Evolutionary conservation across 2,329 filamentous ascomycete genomes (phyloP).

Genomic region (Trichophyton rubrum): DNA sequence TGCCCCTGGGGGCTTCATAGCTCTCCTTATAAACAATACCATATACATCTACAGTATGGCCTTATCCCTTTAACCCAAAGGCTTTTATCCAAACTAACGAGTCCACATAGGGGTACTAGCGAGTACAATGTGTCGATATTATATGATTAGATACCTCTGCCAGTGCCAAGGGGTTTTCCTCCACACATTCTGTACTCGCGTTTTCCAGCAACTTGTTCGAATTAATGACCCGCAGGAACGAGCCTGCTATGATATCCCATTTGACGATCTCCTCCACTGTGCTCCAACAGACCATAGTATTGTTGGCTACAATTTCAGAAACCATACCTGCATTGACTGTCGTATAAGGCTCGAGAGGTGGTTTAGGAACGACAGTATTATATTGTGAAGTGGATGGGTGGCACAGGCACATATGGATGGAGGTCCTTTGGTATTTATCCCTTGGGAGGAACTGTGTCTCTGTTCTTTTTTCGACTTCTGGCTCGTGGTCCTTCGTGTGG

Average conservation of each 20-base stretch:
- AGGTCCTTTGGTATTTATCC: no score
- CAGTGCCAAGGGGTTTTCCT: constrained; percentile 17
- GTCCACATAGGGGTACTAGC: background rate
- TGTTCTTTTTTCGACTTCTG: background rate
- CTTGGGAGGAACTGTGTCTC: background rate
- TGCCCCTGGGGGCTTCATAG: no score
- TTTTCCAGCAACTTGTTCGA: constrained; percentile 18
- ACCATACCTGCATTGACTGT: constrained; percentile 7
- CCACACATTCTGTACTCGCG: constrained; percentile 16
- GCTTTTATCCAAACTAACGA: background rate
- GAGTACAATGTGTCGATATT: constrained; percentile 22
- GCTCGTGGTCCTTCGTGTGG: background rate
- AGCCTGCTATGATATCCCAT: constrained; percentile 10
- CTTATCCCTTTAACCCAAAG: background rate
- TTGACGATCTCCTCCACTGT: constrained; percentile 9
- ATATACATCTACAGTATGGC: background rate
- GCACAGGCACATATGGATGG: no score
- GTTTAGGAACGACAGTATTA: background rate
- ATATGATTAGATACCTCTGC: constrained; percentile 18
- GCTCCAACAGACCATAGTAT: constrained; percentile 10
- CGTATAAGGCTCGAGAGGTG: background rate
- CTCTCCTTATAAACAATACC: no score
- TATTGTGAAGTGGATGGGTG: background rate
- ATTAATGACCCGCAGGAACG: constrained; percentile 21
- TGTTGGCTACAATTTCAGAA: background rate